Conservation (phyloP, 805 yeast species). For the Ogataea henricii region DNA sequence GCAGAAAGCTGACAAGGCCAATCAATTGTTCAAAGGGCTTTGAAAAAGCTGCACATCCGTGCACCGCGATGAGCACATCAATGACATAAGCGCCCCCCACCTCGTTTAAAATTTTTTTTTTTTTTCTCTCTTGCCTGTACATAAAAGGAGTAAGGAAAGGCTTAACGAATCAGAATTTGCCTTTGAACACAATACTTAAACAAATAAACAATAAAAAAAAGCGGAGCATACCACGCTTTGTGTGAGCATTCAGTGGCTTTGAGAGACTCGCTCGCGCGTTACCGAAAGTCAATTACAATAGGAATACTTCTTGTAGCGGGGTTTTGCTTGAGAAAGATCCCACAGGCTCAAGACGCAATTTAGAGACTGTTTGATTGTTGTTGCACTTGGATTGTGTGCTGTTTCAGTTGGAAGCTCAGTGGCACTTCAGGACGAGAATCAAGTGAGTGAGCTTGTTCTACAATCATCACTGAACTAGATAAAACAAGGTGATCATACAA, state of each 20-base stretch:
- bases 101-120: constrained; percentile 4
- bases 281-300: not conserved
- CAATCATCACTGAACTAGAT: not conserved
- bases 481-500: not conserved
- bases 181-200: constrained; percentile 20
- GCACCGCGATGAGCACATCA: constrained; percentile 5
- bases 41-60: constrained; percentile 7
- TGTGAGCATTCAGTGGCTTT: not conserved
- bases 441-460: not conserved
- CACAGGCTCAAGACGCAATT: not conserved
- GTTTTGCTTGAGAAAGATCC: not conserved
- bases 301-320: not conserved
- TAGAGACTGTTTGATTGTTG: not conserved
- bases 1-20: constrained; percentile 7
- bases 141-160: not conserved
- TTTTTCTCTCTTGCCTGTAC: not conserved
- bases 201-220: constrained; percentile 6
- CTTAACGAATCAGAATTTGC: constrained; percentile 27
- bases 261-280: not conserved
- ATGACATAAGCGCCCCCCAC: constrained; percentile 3
- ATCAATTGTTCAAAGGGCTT: constrained; percentile 8
- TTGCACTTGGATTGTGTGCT: not conserved
- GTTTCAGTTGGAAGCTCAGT: not conserved
- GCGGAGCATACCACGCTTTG: not conserved
- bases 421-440: not conserved